Evolutionary conservation across 805 yeast genomes (phyloP).

Genomic region (Yamadazyma tumulicola): DNA sequence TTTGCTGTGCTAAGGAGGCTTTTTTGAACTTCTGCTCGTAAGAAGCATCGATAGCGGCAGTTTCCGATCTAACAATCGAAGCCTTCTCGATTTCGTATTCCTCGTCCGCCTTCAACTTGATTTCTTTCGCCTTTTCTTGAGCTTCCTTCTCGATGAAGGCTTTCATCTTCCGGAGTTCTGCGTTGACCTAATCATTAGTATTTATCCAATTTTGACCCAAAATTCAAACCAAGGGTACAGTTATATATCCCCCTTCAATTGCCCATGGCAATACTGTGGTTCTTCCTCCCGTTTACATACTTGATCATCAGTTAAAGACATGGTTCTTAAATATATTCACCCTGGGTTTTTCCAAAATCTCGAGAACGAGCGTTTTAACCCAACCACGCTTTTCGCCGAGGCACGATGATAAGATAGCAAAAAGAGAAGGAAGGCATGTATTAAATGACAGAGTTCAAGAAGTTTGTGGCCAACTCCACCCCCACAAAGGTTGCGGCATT

Average conservation of each 20-base stretch:
- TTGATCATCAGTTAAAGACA: slow-evolving; percentile 32
- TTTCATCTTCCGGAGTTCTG: slow-evolving; percentile 96
- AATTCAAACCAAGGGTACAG: not conserved
- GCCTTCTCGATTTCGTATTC: slow-evolving; percentile 98
- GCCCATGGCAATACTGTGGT: not conserved
- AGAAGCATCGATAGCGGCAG: slow-evolving; percentile 76
- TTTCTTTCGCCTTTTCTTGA: slow-evolving; percentile 96
- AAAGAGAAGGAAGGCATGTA: slow-evolving; percentile 1
- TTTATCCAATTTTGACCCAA: not conserved
- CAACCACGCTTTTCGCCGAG: too few relatives aligned
- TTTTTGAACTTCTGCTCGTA: slow-evolving; percentile 85
- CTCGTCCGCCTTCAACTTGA: slow-evolving; percentile 93
- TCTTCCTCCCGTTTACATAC: slow-evolving; percentile 17
- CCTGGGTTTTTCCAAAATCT: not conserved
- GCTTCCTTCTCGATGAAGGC: slow-evolving; percentile 99
- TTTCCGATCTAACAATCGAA: slow-evolving; percentile 87
- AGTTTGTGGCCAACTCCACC: slow-evolving; percentile 71
- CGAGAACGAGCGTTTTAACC: too few relatives aligned
- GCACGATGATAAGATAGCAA: too few relatives aligned
- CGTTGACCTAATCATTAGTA: slow-evolving; percentile 61
- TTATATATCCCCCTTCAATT: not conserved
- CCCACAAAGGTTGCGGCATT: slow-evolving; percentile 99
- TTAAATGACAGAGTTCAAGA: slow-evolving; percentile 34
- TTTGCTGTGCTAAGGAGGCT: slow-evolving; percentile 90
- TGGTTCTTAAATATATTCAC: too few relatives aligned